phyloP scores from a whole-genome alignment of 202 grass and related monocot genomes.

The Digitaria exilis region DNA sequence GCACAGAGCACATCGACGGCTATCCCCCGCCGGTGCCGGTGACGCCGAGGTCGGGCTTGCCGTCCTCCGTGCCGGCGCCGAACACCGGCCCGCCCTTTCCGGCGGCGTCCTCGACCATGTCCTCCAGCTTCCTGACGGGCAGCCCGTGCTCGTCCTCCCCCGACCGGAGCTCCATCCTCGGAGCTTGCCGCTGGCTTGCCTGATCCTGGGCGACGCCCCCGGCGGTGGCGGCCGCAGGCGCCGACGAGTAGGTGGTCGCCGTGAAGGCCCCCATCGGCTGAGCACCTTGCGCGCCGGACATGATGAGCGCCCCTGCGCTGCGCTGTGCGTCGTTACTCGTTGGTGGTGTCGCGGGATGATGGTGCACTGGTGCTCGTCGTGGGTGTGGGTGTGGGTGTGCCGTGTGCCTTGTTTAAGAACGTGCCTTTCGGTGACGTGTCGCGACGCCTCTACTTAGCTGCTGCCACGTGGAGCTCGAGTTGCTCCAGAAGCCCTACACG shows the following conservation, averaged over 20 bases:
- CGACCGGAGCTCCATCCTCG: constrained; percentile 46
- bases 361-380: neutral
- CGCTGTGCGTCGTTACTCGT: too few species aligned
- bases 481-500: neutral
- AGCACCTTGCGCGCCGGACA: constrained; percentile 82
- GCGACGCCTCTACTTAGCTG: neutral
- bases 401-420: neutral
- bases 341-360: too few species aligned
- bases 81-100: constrained; percentile 64
- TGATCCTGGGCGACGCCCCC: neutral
- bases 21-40: constrained; percentile 48
- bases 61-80: constrained; percentile 53
- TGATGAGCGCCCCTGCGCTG: neutral
- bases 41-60: constrained; percentile 62
- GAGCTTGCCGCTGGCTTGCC: constrained; percentile 14
- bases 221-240: neutral
- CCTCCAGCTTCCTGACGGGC: constrained; percentile 51
- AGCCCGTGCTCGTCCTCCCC: constrained; percentile 52
- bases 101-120: constrained; percentile 53
- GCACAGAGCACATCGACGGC: neutral
- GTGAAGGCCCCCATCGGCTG: constrained; percentile 69
- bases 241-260: constrained; percentile 58
- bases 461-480: neutral
- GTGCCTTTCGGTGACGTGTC: neutral
- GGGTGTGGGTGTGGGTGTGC: neutral